A percentile compares a stretch with the other conserved stretches of the same genome.
These are phyloP conservation scores for Stentor roeselii DNA, from an alignment of 73 alveolate species.

Conservation along the genomic window DNA sequence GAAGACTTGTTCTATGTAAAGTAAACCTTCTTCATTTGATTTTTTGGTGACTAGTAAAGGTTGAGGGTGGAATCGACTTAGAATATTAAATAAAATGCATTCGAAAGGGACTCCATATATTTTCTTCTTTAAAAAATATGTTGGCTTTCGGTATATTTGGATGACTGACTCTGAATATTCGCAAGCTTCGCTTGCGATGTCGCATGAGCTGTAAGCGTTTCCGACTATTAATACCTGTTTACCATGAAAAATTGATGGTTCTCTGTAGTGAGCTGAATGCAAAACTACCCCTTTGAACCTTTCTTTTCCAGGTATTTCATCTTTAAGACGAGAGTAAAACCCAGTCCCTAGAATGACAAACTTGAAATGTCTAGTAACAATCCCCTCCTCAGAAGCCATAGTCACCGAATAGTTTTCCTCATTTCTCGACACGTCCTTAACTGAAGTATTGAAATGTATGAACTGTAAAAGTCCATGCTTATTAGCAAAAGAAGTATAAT, in stretches of 20 bases:
- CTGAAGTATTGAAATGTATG: too few species aligned
- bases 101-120: neutral
- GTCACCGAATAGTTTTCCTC: too few species aligned
- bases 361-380: too few species aligned
- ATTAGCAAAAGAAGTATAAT: too few species aligned
- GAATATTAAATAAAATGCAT: too few species aligned
- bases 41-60: too few species aligned
- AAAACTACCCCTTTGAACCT: neutral
- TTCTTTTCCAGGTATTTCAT: neutral
- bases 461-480: too few species aligned
- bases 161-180: neutral
- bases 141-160: neutral
- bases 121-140: neutral
- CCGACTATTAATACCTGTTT: neutral
- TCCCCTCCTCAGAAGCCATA: too few species aligned
- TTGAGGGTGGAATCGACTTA: too few species aligned
- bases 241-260: neutral
- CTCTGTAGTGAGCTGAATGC: neutral
- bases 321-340: neutral
- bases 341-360: conserved; percentile 7
- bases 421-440: too few species aligned
- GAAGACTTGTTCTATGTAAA: too few species aligned
- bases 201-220: neutral
- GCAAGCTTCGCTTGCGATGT: neutral
- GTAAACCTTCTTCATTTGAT: too few species aligned